phyloP scores from a whole-genome alignment of 495 filamentous ascomycete genomes.

The Gamarada debralockiae region DNA sequence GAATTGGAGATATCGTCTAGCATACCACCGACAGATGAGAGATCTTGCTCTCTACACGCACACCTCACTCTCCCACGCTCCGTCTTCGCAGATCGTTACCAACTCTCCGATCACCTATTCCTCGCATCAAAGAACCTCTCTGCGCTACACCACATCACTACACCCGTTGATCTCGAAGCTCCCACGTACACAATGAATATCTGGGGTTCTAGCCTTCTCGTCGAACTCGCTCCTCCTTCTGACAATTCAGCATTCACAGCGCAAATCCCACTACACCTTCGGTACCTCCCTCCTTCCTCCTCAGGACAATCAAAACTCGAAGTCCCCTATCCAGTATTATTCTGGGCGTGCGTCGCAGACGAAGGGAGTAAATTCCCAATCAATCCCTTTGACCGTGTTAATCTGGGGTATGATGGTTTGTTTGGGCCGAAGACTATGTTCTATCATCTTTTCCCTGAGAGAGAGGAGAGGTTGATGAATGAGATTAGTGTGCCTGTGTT shows the following conservation, averaged over 20 bases:
- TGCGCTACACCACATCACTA: conserved; percentile 60
- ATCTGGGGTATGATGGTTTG: conserved; percentile 82
- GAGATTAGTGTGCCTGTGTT: conserved; percentile 72
- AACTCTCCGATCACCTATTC: conserved; percentile 69
- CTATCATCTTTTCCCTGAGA: conserved; percentile 71
- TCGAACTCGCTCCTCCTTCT: conserved; percentile 63
- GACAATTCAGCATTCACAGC: conserved; percentile 52
- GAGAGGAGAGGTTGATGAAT: conserved; percentile 48
- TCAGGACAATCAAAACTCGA: conserved; percentile 44
- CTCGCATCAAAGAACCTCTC: conserved; percentile 71
- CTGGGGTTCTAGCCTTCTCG: conserved; percentile 79
- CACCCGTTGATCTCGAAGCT: conserved; percentile 89
- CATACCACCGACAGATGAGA: conserved; percentile 34
- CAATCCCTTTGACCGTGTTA: conserved; percentile 81
- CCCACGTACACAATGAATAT: conserved; percentile 71
- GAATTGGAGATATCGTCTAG: conserved; percentile 46
- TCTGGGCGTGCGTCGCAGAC: conserved; percentile 85
- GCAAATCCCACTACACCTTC: conserved; percentile 81
- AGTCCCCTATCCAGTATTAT: conserved; percentile 73
- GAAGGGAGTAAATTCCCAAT: conserved; percentile 68
- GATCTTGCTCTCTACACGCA: conserved; percentile 67
- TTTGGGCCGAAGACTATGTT: conserved; percentile 81
- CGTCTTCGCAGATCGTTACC: conserved; percentile 86
- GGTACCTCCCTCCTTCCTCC: conserved; percentile 61
- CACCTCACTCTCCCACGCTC: conserved; percentile 83